phyloP scores from a whole-genome alignment of 345 rosid species.

The Eucalyptus rudis region DNA sequence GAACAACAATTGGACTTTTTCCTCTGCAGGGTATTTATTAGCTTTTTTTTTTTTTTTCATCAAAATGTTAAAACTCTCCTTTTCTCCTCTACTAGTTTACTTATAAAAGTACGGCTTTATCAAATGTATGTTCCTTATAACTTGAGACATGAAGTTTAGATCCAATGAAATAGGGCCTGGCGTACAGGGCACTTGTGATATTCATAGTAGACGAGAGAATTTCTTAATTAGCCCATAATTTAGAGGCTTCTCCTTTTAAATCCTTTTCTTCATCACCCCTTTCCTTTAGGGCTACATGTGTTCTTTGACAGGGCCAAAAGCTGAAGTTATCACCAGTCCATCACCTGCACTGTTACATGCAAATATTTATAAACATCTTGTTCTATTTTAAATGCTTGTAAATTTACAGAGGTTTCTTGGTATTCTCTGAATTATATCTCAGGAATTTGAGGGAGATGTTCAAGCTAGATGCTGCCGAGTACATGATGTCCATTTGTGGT shows the following conservation, averaged over 20 bases:
- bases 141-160: not conserved
- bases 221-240: not conserved
- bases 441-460: conserved; percentile 98
- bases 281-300: not conserved
- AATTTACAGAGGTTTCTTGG: not conserved
- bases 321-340: not conserved
- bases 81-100: not conserved
- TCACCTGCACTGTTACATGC: not conserved
- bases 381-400: not conserved
- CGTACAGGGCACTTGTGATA: not conserved
- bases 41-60: not conserved
- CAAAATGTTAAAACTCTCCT: not conserved
- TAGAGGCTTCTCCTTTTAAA: not conserved
- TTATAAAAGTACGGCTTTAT: not conserved
- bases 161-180: not conserved
- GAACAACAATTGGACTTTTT: not conserved
- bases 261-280: not conserved
- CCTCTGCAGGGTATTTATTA: not conserved
- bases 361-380: not conserved
- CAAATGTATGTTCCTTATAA: not conserved
- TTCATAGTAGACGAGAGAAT: not conserved
- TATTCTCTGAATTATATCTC: not conserved
- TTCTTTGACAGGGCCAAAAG: not conserved
- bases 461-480: conserved; percentile 95
- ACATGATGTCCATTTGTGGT: conserved; percentile 99